A percentile compares a stretch with the other conserved stretches of the same genome.
Evolutionary conservation across 306 rosid genomes (phyloP).

Genomic region (Amphicarpaea edgeworthii): DNA sequence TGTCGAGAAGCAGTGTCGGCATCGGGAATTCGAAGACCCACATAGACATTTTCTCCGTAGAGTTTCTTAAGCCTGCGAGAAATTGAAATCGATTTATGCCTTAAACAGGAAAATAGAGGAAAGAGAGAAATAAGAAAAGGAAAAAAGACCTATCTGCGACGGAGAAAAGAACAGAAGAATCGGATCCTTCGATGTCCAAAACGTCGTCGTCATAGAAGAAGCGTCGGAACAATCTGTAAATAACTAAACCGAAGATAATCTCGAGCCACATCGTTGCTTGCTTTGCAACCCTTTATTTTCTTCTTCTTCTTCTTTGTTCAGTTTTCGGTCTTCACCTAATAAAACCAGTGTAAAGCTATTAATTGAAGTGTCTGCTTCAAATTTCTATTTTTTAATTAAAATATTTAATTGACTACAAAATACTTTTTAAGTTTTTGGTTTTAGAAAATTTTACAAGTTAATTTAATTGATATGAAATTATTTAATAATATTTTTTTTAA

Average conservation of each 20-base stretch:
- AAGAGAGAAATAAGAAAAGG: neutral
- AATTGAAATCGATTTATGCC: neutral
- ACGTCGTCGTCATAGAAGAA: conserved; percentile 72
- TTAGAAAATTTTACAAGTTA: no score
- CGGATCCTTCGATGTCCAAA: conserved; percentile 69
- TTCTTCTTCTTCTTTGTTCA: neutral
- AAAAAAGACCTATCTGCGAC: conserved; percentile 65
- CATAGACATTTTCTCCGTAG: conserved; percentile 72
- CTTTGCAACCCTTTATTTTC: neutral
- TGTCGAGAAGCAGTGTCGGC: conserved; percentile 78
- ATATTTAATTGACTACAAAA: no score
- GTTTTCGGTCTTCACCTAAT: no score
- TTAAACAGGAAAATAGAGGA: neutral
- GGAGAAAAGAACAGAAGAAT: conserved; percentile 67
- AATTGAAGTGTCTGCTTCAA: no score
- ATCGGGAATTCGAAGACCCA: conserved; percentile 94
- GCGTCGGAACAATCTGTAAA: conserved; percentile 56
- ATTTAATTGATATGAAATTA: no score
- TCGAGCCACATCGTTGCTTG: conserved; percentile 76
- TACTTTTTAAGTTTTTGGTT: no score
- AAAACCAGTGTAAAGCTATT: no score
- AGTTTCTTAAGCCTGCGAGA: conserved; percentile 69
- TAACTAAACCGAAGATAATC: conserved; percentile 68
- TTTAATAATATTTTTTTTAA: no score
- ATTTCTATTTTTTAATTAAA: neutral